Conservation (phyloP, 2,329 filamentous ascomycete genomes). For the Apiospora phragmitis region DNA sequence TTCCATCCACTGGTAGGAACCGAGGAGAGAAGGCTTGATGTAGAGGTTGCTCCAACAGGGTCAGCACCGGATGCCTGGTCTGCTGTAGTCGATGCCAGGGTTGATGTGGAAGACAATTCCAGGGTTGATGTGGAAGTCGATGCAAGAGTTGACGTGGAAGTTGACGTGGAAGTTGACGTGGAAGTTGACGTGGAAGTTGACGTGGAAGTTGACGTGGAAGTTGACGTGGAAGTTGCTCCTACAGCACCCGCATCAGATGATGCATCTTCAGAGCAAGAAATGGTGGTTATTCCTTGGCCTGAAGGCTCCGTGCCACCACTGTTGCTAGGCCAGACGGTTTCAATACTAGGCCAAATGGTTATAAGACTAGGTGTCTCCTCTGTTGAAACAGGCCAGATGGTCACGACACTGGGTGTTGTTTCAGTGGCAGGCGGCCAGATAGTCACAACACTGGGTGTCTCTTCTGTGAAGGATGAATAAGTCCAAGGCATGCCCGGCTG, state of each 20-base stretch:
- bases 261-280: not conserved
- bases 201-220: conserved; percentile 18
- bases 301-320: not conserved
- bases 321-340: not conserved
- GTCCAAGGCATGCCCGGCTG: not conserved
- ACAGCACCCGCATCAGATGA: not conserved
- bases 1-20: conserved; percentile 33
- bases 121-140: not conserved
- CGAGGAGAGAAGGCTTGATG: conserved; percentile 25
- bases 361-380: not conserved
- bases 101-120: conserved; percentile 1
- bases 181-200: conserved; percentile 20
- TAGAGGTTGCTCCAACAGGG: conserved; percentile 19
- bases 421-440: not conserved
- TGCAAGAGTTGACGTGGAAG: not conserved
- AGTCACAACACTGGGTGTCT: not conserved
- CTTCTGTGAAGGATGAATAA: not conserved
- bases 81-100: conserved; percentile 19
- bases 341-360: not conserved
- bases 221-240: conserved; percentile 13
- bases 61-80: conserved; percentile 18
- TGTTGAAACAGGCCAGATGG: not conserved
- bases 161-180: not conserved
- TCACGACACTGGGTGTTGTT: not conserved
- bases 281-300: not conserved